phyloP scores from a whole-genome alignment of 179 eudicot species.

The Gypsophila paniculata region DNA sequence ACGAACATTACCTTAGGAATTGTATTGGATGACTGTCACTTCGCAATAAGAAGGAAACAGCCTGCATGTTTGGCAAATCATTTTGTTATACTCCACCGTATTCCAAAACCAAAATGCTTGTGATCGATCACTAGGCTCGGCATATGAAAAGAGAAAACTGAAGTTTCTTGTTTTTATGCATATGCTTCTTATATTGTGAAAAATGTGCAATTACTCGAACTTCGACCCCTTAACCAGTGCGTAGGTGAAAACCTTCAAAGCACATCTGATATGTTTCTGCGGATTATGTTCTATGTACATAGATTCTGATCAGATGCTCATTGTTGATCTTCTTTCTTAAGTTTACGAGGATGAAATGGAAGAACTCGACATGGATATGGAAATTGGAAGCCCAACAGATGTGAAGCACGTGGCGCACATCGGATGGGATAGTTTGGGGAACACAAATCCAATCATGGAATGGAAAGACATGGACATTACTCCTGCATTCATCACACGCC shows the following conservation, averaged over 20 bases:
- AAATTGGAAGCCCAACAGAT: conserved; percentile 91
- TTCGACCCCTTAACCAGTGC: not conserved
- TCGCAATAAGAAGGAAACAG: too few species aligned
- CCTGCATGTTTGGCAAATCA: too few species aligned
- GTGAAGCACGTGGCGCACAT: conserved; percentile 92
- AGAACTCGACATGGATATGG: conserved; percentile 60
- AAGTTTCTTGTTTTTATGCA: too few species aligned
- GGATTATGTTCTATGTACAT: not conserved
- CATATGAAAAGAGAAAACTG: too few species aligned
- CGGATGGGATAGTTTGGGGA: conserved; percentile 74
- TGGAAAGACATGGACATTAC: conserved; percentile 53
- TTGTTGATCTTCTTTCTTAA: conserved; percentile 10
- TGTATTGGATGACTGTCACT: too few species aligned
- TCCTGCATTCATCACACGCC: conserved; percentile 26
- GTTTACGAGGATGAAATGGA: conserved; percentile 71
- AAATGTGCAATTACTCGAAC: too few species aligned
- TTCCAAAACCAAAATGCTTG: too few species aligned
- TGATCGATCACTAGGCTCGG: too few species aligned
- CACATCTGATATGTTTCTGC: not conserved
- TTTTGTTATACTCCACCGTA: too few species aligned
- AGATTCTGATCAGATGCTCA: not conserved
- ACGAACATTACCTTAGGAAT: too few species aligned
- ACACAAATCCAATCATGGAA: conserved; percentile 41
- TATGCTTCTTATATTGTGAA: too few species aligned
- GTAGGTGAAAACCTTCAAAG: too few species aligned